Evolutionary conservation across 2,329 filamentous ascomycete species (phyloP).

Genomic region (Botrytis fabae): DNA sequence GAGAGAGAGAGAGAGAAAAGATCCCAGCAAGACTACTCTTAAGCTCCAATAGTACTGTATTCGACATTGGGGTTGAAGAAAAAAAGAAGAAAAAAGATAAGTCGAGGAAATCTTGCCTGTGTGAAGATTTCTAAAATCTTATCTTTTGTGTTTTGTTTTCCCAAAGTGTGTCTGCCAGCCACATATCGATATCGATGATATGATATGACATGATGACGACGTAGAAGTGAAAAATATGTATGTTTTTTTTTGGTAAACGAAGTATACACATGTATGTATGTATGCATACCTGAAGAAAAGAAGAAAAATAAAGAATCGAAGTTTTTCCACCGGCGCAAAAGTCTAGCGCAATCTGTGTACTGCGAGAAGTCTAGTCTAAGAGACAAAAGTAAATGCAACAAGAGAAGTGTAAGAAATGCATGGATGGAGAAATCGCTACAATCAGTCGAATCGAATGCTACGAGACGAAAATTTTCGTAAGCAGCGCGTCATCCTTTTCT

Average conservation of each 20-base stretch:
- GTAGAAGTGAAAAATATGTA: not conserved
- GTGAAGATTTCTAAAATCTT: not conserved
- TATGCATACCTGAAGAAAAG: too few relatives aligned
- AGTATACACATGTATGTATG: not conserved
- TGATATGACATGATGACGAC: not conserved
- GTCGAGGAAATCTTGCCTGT: not conserved
- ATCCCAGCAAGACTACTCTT: not conserved
- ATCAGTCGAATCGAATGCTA: not conserved
- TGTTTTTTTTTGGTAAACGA: not conserved
- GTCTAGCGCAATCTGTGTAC: conserved; percentile 8
- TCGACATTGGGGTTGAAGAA: not conserved
- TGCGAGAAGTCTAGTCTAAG: not conserved
- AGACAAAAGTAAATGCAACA: not conserved
- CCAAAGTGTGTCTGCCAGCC: not conserved
- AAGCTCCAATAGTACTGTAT: not conserved
- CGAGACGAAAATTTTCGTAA: not conserved
- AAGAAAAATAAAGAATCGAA: not conserved
- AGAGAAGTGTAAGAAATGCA: not conserved
- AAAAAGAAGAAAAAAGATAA: not conserved
- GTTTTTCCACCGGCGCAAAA: not conserved
- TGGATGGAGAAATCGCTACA: not conserved
- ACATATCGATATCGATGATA: not conserved
- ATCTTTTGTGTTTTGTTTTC: not conserved
- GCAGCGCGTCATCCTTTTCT: not conserved
- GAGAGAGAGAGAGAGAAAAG: not conserved